These are phyloP conservation scores for Populus simonii DNA, from an alignment of 345 rosid species.

Conservation along the genomic window DNA sequence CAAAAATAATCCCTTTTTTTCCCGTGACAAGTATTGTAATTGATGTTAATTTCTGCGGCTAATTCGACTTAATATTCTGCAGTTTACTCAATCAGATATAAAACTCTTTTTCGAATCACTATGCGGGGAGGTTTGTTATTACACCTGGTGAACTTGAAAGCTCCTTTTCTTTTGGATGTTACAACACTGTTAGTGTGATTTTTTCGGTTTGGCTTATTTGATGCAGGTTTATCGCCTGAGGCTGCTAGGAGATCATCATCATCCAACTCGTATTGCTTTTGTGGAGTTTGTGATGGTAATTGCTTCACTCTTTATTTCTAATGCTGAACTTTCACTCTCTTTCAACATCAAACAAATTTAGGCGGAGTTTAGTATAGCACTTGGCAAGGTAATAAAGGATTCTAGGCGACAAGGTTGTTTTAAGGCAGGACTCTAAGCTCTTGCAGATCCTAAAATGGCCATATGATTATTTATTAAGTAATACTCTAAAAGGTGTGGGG, in stretches of 20 bases:
- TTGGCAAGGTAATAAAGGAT: neutral
- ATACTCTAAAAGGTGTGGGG: no score
- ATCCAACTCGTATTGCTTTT: constrained; percentile 91
- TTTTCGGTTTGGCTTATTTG: neutral
- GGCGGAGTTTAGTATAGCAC: neutral
- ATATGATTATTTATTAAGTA: neutral
- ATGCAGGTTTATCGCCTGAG: constrained; percentile 84
- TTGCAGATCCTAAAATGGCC: neutral
- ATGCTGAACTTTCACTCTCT: neutral
- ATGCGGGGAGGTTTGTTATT: constrained; percentile 76
- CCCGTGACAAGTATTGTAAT: constrained; percentile 7
- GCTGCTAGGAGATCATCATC: constrained; percentile 89
- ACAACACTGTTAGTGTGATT: neutral
- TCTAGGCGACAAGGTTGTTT: neutral
- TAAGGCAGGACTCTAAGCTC: neutral
- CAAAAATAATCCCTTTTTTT: neutral
- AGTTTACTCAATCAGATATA: constrained; percentile 83
- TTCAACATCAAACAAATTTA: neutral
- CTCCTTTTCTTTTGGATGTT: constrained; percentile 1
- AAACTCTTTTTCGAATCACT: constrained; percentile 73
- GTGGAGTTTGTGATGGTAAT: constrained; percentile 83
- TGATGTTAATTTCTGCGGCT: constrained; percentile 16
- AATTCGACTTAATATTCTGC: neutral
- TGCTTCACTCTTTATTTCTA: neutral
- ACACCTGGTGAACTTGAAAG: neutral